Base-by-base conservation (phyloP, 805 yeast genomes). In the Sugiyamaella chiloensis region DNA sequence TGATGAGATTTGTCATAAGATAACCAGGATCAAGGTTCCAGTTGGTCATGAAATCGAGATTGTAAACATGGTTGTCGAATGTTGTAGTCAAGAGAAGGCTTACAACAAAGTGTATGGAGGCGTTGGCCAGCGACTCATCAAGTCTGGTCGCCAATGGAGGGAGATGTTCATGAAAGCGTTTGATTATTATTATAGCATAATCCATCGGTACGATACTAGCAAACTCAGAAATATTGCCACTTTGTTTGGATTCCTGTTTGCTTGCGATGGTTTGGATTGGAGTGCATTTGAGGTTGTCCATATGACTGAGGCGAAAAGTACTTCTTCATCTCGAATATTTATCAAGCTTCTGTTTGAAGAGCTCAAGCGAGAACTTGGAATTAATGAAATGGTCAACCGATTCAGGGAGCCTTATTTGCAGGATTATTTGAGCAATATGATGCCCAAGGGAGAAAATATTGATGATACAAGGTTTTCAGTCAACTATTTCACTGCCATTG, bases 401-500 rank as follows among this genome's bases (percentile, higher is more conserved):
- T 58, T 87, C 4, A 56, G 65, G 2, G 86, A 84, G 50, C 75
- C 73, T 0, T 76, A 75, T 48, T 68, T 79, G 14, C 70, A 71
- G 42, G 75, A 76, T 0, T 73, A 56, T 40, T 50, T 84, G 26
- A 55, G 51, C 1, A 87, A 87, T 0, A 54, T 90, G 31, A 86
- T 90, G 58, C 96, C 96, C 54, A 42, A 61, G 17, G 65, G 65
- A 12, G 56, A 56, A 9, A 64, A 65, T 14, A 55, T 55, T 35
- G 57, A 44, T 5, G 65, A 67, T 23, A 60, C 67, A 2, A 44
- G 91, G 50, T 91, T 90, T 62, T 76, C 95, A 1, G 88, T 89
- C 61, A 91, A 91, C 61, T 91, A 75, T 62, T 91, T 91, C 65
- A 91, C 97, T 0, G 96, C 97, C 1, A 88, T 91, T 52, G 95